Evolutionary conservation across 345 rosid species (phyloP).

Genomic region (Rubroshorea leprosula): DNA sequence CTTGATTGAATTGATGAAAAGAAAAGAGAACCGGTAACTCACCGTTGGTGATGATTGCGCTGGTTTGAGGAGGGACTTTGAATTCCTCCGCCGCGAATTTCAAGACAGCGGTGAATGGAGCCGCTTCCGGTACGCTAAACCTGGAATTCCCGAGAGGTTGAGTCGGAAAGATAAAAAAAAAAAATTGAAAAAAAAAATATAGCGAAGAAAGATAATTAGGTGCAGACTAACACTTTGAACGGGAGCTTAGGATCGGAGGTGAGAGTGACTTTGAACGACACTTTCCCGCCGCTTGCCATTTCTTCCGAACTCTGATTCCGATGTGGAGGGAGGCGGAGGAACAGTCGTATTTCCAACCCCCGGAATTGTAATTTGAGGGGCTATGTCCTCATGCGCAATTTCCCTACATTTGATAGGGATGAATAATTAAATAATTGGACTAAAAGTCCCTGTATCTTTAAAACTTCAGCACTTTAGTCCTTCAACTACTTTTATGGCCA

Average conservation of each 20-base stretch:
- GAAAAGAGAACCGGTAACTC: neutral
- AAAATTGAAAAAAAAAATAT: neutral
- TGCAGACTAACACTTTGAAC: conserved; percentile 74
- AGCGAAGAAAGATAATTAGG: neutral
- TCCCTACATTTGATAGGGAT: no score
- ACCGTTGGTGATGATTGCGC: conserved; percentile 99
- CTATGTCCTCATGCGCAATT: no score
- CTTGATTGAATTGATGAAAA: neutral
- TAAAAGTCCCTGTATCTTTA: no score
- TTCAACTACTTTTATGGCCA: no score
- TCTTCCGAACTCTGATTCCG: neutral
- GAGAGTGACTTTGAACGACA: conserved; percentile 89
- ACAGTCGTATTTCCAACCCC: no score
- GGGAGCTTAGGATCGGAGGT: conserved; percentile 99
- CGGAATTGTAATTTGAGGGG: no score
- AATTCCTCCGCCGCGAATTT: conserved; percentile 97
- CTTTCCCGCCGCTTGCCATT: conserved; percentile 87
- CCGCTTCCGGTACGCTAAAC: conserved; percentile 95
- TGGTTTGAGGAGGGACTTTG: conserved; percentile 97
- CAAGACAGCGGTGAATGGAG: conserved; percentile 94
- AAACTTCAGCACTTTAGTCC: no score
- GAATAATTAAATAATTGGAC: no score
- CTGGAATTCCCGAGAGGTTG: conserved; percentile 30
- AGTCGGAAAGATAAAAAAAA: neutral
- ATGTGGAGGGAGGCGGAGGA: neutral